Evolutionary conservation across 352 stramenopile genomes (phyloP).

Genomic region (Thalassiosira delicatula): DNA sequence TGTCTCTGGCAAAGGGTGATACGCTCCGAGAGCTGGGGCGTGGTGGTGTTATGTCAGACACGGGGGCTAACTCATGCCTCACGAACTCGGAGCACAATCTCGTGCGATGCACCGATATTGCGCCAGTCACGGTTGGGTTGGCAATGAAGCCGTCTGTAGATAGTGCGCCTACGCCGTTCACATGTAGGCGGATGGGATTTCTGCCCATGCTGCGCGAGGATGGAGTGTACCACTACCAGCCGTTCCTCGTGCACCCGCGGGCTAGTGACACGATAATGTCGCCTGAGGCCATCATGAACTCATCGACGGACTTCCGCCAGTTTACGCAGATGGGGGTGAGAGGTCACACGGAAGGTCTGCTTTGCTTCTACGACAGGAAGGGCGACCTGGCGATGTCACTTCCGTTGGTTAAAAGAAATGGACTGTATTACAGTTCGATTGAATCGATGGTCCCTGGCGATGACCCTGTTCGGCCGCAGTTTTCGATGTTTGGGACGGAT

Average conservation of each 20-base stretch:
- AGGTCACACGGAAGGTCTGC: not conserved
- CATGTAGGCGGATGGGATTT: constrained; percentile 3
- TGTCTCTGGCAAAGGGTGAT: too few relatives aligned
- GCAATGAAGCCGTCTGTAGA: not conserved
- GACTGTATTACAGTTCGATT: constrained; percentile 11
- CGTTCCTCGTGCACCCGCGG: not conserved
- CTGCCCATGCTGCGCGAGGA: not conserved
- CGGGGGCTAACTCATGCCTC: constrained; percentile 7
- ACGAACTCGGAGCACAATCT: not conserved
- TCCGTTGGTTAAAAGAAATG: not conserved
- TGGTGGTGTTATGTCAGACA: not conserved
- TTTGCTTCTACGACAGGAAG: not conserved
- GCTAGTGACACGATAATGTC: constrained; percentile 23
- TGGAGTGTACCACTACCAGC: constrained; percentile 8
- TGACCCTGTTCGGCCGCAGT: too few relatives aligned
- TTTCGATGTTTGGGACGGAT: too few relatives aligned
- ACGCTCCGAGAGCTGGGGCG: not conserved
- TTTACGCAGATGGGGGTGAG: not conserved
- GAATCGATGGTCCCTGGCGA: too few relatives aligned
- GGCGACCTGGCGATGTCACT: not conserved
- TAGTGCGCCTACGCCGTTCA: not conserved
- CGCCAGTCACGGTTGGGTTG: not conserved
- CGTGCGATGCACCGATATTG: not conserved
- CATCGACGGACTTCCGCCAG: not conserved
- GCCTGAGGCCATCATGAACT: constrained; percentile 5